These are phyloP conservation scores for Citrus medica DNA, from an alignment of 345 rosid genomes.

Conservation along the genomic window DNA sequence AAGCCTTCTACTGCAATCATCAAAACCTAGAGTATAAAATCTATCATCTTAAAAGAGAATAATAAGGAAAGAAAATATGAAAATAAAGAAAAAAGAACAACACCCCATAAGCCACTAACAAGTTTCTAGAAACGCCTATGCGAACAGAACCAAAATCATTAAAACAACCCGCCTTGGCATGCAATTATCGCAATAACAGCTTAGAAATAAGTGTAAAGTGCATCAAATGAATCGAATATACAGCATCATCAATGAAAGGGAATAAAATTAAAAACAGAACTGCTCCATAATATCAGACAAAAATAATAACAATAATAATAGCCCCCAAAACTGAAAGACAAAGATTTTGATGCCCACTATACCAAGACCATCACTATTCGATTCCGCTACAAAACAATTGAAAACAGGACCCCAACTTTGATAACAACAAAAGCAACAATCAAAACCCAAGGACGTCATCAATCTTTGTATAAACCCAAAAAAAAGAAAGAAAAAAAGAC, in stretches of 20 bases:
- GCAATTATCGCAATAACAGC: constrained; percentile 20
- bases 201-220: constrained; percentile 14
- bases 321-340: constrained; percentile 3
- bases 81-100: background rate
- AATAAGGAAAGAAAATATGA: background rate
- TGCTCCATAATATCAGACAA: background rate
- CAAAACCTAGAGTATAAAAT: background rate
- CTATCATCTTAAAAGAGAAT: background rate
- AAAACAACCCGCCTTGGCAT: constrained; percentile 11
- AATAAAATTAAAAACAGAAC: background rate
- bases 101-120: constrained; percentile 4
- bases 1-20: background rate
- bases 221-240: background rate
- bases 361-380: background rate
- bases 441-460: constrained; percentile 10
- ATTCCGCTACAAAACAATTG: constrained; percentile 6
- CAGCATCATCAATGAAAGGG: background rate
- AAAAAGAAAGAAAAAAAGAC: too few relatives aligned
- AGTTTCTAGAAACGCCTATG: constrained; percentile 7
- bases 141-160: constrained; percentile 29
- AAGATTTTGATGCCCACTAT: constrained; percentile 1
- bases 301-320: constrained; percentile 2
- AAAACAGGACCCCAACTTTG: background rate
- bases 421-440: constrained; percentile 14
- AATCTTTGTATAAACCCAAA: background rate